Base-by-base conservation (phyloP, 106 monocot species). In the Acorus gramineus region DNA sequence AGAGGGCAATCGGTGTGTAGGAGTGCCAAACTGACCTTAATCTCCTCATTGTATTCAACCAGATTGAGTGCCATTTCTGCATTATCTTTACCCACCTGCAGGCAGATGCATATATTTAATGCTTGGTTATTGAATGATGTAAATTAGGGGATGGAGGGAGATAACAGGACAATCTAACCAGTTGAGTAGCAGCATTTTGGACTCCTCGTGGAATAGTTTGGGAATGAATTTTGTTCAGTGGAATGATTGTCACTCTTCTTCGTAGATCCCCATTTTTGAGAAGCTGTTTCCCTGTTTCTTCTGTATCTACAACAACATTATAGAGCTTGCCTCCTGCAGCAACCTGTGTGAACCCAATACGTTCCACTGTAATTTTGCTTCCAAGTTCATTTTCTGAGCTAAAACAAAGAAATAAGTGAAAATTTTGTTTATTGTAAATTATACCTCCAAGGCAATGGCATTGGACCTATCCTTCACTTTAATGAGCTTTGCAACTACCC, bases 261-360 rank as follows among this genome's bases (percentile, higher is more conserved):
- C 77, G 74, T 49, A 96, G 74, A 65, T 85, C 79, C 4, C 96
- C 96, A 28, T 83, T 77, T 74, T 91, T 76, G 43, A 96, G 85
- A 8, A 96, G 74, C 60, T 85, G 84, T 56, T 96, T 96, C 12
- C 96, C 96, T 14, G 85, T 96, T 66, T 66, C 66, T 81, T 96
- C 90, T 11, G 80, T 80, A 71, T 96, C 96, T 4, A 91, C 91
- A 65, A 91, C 90, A 69, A 91, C 86, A 85, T 91, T 85, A 81
- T 63, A 96, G 44, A 96, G 70, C 64, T 85, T 96, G 43, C 87
- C 90, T 60, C 90, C 91, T 62, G 91, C 96, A 59, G 87, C 85
- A 78, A 96, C 90, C 96, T 96, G 64, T 28, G 28, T 28, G 28
- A 28, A 28, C 28, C 28, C 28, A 28, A 28, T 28, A 28, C 28